These are phyloP conservation scores for Diatrype stigma DNA, from an alignment of 2,329 filamentous ascomycete species.

Conservation along the genomic window DNA sequence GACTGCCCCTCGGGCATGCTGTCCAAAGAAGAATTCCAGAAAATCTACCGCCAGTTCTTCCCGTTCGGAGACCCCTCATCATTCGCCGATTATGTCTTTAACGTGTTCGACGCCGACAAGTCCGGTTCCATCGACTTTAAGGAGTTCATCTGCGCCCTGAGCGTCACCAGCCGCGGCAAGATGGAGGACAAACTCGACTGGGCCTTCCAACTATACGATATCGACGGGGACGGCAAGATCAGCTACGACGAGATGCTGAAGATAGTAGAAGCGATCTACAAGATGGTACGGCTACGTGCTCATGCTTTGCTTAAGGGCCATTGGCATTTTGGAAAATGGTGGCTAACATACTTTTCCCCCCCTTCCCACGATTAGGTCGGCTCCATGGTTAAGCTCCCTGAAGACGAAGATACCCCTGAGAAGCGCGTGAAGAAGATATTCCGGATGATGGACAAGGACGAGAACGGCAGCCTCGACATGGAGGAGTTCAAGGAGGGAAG, in stretches of 20 bases:
- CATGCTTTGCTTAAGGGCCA: slow-evolving; percentile 5
- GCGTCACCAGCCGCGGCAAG: slow-evolving; percentile 93
- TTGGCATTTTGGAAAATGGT: not conserved
- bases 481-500: slow-evolving; percentile 99
- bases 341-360: slow-evolving; percentile 2
- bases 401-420: slow-evolving; percentile 98
- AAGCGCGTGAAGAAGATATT: slow-evolving; percentile 99
- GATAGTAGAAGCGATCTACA: slow-evolving; percentile 99
- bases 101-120: slow-evolving; percentile 97
- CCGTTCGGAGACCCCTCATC: slow-evolving; percentile 96
- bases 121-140: slow-evolving; percentile 99
- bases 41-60: slow-evolving; percentile 99
- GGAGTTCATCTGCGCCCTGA: slow-evolving; percentile 97
- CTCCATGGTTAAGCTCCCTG: slow-evolving; percentile 97
- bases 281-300: slow-evolving; percentile 67
- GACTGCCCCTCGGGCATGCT: slow-evolving; percentile 96
- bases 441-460: slow-evolving; percentile 99
- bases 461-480: slow-evolving; percentile 95
- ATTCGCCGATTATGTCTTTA: slow-evolving; percentile 98
- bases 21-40: slow-evolving; percentile 98
- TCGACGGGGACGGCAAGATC: slow-evolving; percentile 98
- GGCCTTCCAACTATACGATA: slow-evolving; percentile 99
- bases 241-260: slow-evolving; percentile 98
- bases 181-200: slow-evolving; percentile 99
- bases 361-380: slow-evolving; percentile 62